Conservation (phyloP, 345 rosid species). For the Nephelium lappaceum region DNA sequence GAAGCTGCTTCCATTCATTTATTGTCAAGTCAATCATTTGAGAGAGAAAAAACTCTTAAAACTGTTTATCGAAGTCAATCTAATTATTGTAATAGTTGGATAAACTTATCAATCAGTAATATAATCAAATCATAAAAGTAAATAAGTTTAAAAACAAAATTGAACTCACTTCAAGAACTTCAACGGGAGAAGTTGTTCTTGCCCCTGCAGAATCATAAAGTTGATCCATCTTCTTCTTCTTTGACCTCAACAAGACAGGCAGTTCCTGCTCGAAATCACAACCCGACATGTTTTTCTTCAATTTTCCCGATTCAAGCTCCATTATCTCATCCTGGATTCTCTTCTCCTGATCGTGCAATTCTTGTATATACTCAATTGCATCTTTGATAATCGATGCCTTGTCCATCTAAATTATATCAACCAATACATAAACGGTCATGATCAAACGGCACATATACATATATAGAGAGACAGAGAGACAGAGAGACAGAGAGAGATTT, state of each 20-base stretch:
- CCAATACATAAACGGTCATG: neutral
- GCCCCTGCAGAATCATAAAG: slow-evolving; percentile 44
- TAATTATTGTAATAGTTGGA: no score
- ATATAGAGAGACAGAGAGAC: neutral
- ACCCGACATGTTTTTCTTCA: slow-evolving; percentile 35
- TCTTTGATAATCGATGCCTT: slow-evolving; percentile 98
- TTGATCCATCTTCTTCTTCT: slow-evolving; percentile 62
- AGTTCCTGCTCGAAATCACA: slow-evolving; percentile 62
- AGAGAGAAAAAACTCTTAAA: no score
- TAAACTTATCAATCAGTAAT: no score
- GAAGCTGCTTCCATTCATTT: slow-evolving; percentile 45
- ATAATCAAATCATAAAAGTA: no score
- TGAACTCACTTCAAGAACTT: slow-evolving; percentile 54
- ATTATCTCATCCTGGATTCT: slow-evolving; percentile 68
- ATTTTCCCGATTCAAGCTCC: slow-evolving; percentile 67
- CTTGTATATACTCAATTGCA: slow-evolving; percentile 86
- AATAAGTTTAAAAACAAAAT: no score
- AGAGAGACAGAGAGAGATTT: neutral
- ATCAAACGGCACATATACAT: neutral
- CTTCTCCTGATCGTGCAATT: slow-evolving; percentile 75
- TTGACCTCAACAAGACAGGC: slow-evolving; percentile 58
- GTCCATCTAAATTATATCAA: slow-evolving; percentile 66
- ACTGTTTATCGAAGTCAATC: no score
- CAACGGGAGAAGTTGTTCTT: slow-evolving; percentile 50
- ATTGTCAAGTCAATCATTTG: neutral